phyloP scores from a whole-genome alignment of 2,329 filamentous ascomycete genomes.

The Xylariaceae sp. region DNA sequence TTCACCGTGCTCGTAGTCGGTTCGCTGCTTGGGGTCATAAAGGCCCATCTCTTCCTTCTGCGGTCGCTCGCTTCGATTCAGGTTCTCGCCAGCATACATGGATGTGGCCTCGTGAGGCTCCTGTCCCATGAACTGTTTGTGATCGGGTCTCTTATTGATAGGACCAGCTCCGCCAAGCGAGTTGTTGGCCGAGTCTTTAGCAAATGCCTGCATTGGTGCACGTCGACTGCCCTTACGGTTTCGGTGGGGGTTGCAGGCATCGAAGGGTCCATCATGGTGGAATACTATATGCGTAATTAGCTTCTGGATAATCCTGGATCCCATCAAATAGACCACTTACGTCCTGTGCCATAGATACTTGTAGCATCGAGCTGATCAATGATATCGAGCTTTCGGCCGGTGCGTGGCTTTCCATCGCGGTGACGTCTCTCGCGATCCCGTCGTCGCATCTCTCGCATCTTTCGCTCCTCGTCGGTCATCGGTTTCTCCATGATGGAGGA shows the following conservation, averaged over 20 bases:
- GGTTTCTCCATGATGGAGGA: slow-evolving; percentile 66
- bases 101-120: slow-evolving; percentile 79
- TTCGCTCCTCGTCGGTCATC: slow-evolving; percentile 56
- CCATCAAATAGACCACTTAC: slow-evolving; percentile 55
- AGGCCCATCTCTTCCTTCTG: slow-evolving; percentile 40
- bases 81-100: slow-evolving; percentile 57
- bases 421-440: slow-evolving; percentile 49
- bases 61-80: slow-evolving; percentile 29
- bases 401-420: slow-evolving; percentile 45
- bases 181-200: slow-evolving; percentile 89
- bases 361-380: slow-evolving; percentile 97
- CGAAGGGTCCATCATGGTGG: slow-evolving; percentile 96
- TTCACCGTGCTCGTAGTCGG: slow-evolving; percentile 76
- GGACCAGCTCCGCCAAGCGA: slow-evolving; percentile 83
- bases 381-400: slow-evolving; percentile 65
- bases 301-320: no score
- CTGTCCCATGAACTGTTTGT: slow-evolving; percentile 80
- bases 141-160: slow-evolving; percentile 73
- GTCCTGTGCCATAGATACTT: slow-evolving; percentile 87
- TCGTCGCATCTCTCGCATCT: slow-evolving; percentile 42
- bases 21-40: slow-evolving; percentile 65
- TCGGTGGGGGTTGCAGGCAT: slow-evolving; percentile 90
- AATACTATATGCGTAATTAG: slow-evolving; percentile 70
- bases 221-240: slow-evolving; percentile 79
- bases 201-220: slow-evolving; percentile 95